Base-by-base conservation (phyloP, 2,329 filamentous ascomycete genomes). In the Thermomyces lanuginosus region DNA sequence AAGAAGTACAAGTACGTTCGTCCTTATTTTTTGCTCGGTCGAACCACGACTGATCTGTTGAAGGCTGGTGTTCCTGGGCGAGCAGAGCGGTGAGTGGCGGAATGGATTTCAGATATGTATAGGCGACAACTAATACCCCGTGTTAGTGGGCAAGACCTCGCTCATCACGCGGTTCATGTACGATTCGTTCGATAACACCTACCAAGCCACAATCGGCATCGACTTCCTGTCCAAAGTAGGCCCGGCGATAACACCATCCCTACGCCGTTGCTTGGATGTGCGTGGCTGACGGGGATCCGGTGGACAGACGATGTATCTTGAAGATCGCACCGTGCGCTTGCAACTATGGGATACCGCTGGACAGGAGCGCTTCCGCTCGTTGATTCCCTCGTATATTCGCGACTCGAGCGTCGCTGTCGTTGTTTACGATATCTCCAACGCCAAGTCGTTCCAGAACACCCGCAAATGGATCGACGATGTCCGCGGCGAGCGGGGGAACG, bases 91-190 rank as follows among this genome's bases (percentile, higher is more conserved):
- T 93, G 82, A 55, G 55, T 28, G 22, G 16, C 16, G 21, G 26
- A 24, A 14, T 24, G 27, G 22, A 34, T 22, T 35, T n/a, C n/a
- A n/a, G n/a, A n/a, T n/a, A n/a, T n/a, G 7, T 21, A 5, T 11
- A 17, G 3, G 8, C 27, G 9, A 27, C 21, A 31, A 21, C 25
- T 34, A 39, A 46, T 33, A 46, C 29, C 19, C 29, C 24, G 8
- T 17, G 24, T 35, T 53, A 95, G 89, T 98, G 45, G 89, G 89
- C 52, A 98, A 98, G 64, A 98, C 89, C 16, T 98, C 89, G 36
- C 63, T 98, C 45, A 98, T 98, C 55, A 98, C 89, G 40, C 76
- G 89, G 39, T 98, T 98, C 66, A 98, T 98, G 89, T 98, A 98
- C 67, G 89, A 98, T 60, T 95, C 89, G 24, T 98, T 98, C 65